phyloP scores from a whole-genome alignment of 179 eudicot genomes.

The Beta lomatogona region DNA sequence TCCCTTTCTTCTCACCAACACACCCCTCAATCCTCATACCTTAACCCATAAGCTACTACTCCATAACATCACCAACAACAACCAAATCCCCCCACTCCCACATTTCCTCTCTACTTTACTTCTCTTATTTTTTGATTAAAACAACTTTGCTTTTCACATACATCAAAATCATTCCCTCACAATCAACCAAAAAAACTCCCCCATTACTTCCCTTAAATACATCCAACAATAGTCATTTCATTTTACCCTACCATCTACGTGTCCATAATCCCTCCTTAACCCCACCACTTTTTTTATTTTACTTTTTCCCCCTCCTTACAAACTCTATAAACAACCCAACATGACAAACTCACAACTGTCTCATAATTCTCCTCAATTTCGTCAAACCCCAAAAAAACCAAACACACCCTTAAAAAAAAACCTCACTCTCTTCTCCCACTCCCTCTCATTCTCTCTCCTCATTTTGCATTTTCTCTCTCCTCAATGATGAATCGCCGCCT shows the following conservation, averaged over 20 bases:
- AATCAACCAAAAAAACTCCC: background rate
- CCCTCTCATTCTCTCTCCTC: background rate
- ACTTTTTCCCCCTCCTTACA: background rate
- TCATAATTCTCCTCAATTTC: background rate
- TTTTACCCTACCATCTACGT: constrained; percentile 28
- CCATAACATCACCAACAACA: background rate
- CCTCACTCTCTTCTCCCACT: background rate
- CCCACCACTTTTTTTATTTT: background rate
- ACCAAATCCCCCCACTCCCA: background rate
- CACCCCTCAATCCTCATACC: background rate
- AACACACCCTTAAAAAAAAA: background rate
- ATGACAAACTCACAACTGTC: background rate
- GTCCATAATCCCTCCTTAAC: constrained; percentile 16
- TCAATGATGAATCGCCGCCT: constrained; percentile 25
- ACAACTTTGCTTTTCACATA: background rate
- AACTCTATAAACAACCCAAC: constrained; percentile 12
- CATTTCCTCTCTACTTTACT: background rate
- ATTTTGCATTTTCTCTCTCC: background rate
- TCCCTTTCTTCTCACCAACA: background rate
- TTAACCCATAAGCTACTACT: background rate
- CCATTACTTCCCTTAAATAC: background rate
- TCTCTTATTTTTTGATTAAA: background rate
- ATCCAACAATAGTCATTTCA: background rate
- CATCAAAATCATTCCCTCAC: constrained; percentile 7
- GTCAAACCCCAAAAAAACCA: constrained; percentile 11